Percentiles rank a stretch among this genome's conserved stretches.
These are phyloP conservation scores for Cordyceps tenuipes DNA, from an alignment of 2,329 filamentous ascomycete genomes.

Conservation along the genomic window DNA sequence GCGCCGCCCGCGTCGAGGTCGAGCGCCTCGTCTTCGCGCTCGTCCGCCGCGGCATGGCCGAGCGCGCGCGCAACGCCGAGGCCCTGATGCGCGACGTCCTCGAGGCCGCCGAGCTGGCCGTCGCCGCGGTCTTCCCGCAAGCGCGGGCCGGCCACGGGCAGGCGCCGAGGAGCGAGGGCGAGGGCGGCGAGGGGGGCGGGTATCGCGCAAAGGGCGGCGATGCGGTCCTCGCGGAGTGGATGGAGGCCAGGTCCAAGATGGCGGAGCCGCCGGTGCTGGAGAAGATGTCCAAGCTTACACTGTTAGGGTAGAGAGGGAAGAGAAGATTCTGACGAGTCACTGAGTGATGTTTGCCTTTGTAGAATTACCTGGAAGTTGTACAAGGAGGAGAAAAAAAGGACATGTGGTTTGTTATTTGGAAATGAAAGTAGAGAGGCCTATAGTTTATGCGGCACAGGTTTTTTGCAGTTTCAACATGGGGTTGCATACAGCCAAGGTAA, in stretches of 20 bases:
- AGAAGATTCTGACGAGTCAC: no score
- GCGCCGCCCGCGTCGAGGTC: slow-evolving; percentile 63
- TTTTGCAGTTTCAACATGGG: not conserved
- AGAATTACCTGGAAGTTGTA: no score
- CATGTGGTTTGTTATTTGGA: not conserved
- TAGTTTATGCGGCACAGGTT: not conserved
- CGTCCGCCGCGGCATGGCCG: slow-evolving; percentile 74
- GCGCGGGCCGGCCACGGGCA: not conserved
- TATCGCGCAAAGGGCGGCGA: slow-evolving; percentile 39
- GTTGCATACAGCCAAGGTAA: not conserved
- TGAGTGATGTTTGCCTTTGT: no score
- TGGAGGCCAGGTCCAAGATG: slow-evolving; percentile 36
- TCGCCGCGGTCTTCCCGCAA: slow-evolving; percentile 59
- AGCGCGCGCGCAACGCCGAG: slow-evolving; percentile 73
- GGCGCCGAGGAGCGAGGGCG: slow-evolving; percentile 11
- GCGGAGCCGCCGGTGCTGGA: slow-evolving; percentile 42
- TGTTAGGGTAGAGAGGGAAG: slow-evolving; percentile 37
- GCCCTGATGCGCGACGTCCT: slow-evolving; percentile 65
- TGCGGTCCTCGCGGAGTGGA: slow-evolving; percentile 43
- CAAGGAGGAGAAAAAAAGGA: not conserved
- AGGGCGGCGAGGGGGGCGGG: slow-evolving; percentile 17
- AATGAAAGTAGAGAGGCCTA: not conserved
- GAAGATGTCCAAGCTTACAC: slow-evolving; percentile 39
- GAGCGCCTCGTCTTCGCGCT: slow-evolving; percentile 68
- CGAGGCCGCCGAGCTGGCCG: slow-evolving; percentile 56